These are phyloP conservation scores for Lagenidium giganteum DNA, from an alignment of 352 stramenopile genomes.

Conservation along the genomic window DNA sequence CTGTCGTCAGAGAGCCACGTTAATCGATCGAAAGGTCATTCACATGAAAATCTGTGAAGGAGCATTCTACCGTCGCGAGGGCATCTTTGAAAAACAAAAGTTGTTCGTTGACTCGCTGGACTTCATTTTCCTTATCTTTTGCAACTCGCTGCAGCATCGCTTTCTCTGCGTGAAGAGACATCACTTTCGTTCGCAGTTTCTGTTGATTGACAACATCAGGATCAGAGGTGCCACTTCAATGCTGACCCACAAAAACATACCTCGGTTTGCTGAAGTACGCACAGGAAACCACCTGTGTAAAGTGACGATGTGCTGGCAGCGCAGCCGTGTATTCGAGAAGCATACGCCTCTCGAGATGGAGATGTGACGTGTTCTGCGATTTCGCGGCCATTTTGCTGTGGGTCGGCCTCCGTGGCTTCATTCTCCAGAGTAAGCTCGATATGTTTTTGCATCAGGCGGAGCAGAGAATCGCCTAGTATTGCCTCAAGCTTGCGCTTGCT, in stretches of 20 bases:
- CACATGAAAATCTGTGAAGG: not conserved
- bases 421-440: constrained; percentile 7
- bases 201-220: constrained; percentile 6
- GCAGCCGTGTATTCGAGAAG: constrained; percentile 26
- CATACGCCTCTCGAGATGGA: too few relatives aligned
- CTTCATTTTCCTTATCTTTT: constrained; percentile 22
- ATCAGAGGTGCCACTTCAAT: not conserved
- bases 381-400: too few relatives aligned
- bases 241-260: constrained; percentile 13
- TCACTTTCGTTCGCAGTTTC: constrained; percentile 27
- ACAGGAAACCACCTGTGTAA: constrained; percentile 37
- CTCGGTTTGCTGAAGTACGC: constrained; percentile 42
- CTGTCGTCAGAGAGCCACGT: constrained; percentile 4
- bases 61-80: constrained; percentile 25
- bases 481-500: constrained; percentile 12
- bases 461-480: constrained; percentile 7
- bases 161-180: constrained; percentile 38
- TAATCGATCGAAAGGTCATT: too few relatives aligned
- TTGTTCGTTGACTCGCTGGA: constrained; percentile 36
- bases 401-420: not conserved
- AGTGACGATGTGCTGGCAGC: constrained; percentile 31
- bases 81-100: constrained; percentile 61
- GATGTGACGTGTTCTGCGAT: too few relatives aligned
- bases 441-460: constrained; percentile 8
- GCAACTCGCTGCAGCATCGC: constrained; percentile 20